phyloP scores from a whole-genome alignment of 441 rosid genomes.

The Populus trichocarpa region DNA sequence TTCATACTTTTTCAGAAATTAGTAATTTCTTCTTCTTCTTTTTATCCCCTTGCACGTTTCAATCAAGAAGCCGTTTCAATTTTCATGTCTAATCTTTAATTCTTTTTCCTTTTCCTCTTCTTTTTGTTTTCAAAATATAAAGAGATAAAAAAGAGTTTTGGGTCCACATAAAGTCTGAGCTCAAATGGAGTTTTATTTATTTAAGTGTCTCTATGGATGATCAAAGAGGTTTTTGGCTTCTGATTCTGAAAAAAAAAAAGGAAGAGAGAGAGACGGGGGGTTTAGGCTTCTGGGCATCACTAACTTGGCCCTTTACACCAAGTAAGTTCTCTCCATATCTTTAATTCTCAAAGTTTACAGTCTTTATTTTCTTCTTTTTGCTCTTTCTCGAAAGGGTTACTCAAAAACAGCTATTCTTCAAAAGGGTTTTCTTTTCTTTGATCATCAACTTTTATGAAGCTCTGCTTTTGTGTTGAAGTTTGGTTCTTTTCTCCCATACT shows the following conservation, averaged over 20 bases:
- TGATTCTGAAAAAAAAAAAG: not conserved
- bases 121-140: not conserved
- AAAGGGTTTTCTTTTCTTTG: not conserved
- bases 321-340: conserved; percentile 6
- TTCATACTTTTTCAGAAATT: too few species aligned
- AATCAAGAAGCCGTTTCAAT: not conserved
- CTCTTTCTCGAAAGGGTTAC: not conserved
- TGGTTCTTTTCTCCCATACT: not conserved
- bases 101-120: not conserved
- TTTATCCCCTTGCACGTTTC: not conserved
- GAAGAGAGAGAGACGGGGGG: not conserved
- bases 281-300: not conserved
- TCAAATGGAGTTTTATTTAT: not conserved
- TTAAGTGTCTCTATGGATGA: not conserved
- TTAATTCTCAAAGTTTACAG: not conserved
- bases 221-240: not conserved
- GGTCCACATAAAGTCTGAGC: not conserved
- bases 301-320: not conserved
- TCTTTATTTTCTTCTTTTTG: not conserved
- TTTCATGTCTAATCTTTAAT: not conserved
- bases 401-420: not conserved
- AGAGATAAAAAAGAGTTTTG: not conserved
- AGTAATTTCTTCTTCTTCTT: too few species aligned
- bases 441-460: not conserved
- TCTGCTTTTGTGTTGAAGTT: not conserved